Conservation (phyloP, 495 filamentous ascomycete genomes). For the Margaritispora aquatica region DNA sequence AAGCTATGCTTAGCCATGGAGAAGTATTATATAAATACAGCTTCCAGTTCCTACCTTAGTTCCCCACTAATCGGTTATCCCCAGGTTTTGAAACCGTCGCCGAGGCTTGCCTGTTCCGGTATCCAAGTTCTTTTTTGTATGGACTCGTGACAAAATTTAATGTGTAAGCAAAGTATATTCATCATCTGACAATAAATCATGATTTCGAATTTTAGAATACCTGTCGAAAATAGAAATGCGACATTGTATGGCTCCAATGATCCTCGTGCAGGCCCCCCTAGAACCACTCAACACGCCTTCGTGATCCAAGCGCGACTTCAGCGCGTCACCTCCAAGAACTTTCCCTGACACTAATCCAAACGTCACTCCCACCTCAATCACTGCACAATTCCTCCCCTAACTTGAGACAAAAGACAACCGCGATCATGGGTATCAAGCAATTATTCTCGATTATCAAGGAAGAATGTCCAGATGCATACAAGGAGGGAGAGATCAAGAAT, state of each 20-base stretch:
- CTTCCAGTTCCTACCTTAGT: not conserved
- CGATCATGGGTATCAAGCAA: slow-evolving; percentile 85
- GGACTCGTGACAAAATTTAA: not conserved
- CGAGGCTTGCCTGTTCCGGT: slow-evolving; percentile 2
- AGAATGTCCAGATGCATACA: slow-evolving; percentile 88
- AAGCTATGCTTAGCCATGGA: not conserved
- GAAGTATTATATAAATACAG: not conserved
- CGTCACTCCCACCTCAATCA: not conserved
- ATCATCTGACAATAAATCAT: not conserved
- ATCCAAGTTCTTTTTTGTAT: not conserved
- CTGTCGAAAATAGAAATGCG: no score
- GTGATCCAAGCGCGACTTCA: slow-evolving; percentile 13
- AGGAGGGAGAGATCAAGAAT: slow-evolving; percentile 94
- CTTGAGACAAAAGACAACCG: not conserved
- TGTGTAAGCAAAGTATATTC: not conserved
- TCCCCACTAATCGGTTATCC: slow-evolving; percentile 9
- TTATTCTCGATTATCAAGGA: slow-evolving; percentile 86
- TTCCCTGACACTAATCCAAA: not conserved
- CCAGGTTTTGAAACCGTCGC: slow-evolving; percentile 1
- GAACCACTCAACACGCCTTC: slow-evolving; percentile 9
- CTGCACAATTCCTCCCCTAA: not conserved
- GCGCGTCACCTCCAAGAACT: slow-evolving; percentile 14
- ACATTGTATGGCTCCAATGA: no score
- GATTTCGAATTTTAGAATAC: not conserved
- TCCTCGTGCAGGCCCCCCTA: not conserved